Evolutionary conservation across 2,329 filamentous ascomycete species (phyloP).

Genomic region (Colletotrichum musae): DNA sequence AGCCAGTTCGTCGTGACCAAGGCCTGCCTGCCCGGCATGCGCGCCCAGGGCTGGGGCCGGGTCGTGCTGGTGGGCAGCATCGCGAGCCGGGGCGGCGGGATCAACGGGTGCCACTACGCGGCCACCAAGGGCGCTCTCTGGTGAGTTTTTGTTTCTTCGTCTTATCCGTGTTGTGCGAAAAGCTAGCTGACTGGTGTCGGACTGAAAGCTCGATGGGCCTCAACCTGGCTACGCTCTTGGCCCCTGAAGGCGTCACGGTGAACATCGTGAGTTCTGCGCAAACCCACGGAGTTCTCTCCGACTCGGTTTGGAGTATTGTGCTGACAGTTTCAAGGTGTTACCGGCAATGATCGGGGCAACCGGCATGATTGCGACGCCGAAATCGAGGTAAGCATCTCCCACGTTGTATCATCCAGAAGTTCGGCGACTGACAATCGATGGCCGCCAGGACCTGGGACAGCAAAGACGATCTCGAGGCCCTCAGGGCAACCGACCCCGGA

Average conservation of each 20-base stretch:
- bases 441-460: constrained; percentile 49
- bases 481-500: constrained; percentile 50
- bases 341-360: constrained; percentile 55
- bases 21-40: constrained; percentile 50
- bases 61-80: constrained; percentile 53
- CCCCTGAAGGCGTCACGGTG: constrained; percentile 51
- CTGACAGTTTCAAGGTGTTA: constrained; percentile 44
- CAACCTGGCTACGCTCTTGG: constrained; percentile 51
- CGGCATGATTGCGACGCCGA: constrained; percentile 53
- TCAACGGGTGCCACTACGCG: constrained; percentile 55
- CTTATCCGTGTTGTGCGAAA: background rate
- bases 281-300: background rate
- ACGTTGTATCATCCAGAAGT: too few relatives aligned
- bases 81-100: constrained; percentile 50
- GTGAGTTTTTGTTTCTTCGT: constrained; percentile 2
- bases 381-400: constrained; percentile 44
- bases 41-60: constrained; percentile 50
- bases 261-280: constrained; percentile 47
- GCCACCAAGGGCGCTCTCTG: constrained; percentile 50
- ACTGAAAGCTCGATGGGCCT: constrained; percentile 52
- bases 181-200: background rate
- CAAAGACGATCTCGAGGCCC: constrained; percentile 47
- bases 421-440: background rate
- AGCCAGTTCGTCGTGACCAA: constrained; percentile 54
- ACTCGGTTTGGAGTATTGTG: background rate